Base-by-base conservation (phyloP, 116 monocot genomes). In the Posidonia oceanica region DNA sequence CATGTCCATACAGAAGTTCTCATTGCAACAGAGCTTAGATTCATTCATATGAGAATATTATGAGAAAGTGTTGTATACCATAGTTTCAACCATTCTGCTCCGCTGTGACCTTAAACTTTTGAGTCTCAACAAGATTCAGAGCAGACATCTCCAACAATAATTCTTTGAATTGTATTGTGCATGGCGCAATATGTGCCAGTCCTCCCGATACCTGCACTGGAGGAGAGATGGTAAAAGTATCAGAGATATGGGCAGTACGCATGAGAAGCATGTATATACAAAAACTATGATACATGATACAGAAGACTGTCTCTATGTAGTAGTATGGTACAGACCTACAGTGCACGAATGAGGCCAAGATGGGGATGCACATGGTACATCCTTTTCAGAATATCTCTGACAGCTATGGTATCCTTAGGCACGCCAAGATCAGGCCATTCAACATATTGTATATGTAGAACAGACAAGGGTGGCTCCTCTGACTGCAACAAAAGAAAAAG, bases 391-490 rank as follows among this genome's bases (percentile, higher is more conserved):
- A 96, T 91, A 73, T 89, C 82, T 70, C 87, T 74, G 72, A 96
- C 91, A 74, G 87, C 51, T 29, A n/a, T n/a, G 18, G 89, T 91
- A 62, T 75, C 81, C 6, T 75, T 77, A 59, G 91, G 91, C 18
- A 89, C 87, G 0, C 88, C 96, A 79, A 87, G 91, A 74, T 96
- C 91, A 75, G 91, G 91, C 91, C 96, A 96, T 36, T 89, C 85
- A 72, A 89, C 76, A 66, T 96, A 89, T 67, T 91, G 85, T 63
- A 89, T 77, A 76, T 96, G 96, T 18, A 96, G 87, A 83, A 96
- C 91, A 77, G 80, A 58, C 44, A 87, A 68, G 4, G 84, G 36
- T 71, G 80, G 80, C 65, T 82, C 84, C 36, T 48, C 72, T 69
- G 83, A 81, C 95, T 96, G 74, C 74, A 74, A 84, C 5, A 77